Evolutionary conservation across 805 yeast species (phyloP), one percentile per base, ranked within the genome.

Genomic region (Kodamaea laetipori): DNA sequence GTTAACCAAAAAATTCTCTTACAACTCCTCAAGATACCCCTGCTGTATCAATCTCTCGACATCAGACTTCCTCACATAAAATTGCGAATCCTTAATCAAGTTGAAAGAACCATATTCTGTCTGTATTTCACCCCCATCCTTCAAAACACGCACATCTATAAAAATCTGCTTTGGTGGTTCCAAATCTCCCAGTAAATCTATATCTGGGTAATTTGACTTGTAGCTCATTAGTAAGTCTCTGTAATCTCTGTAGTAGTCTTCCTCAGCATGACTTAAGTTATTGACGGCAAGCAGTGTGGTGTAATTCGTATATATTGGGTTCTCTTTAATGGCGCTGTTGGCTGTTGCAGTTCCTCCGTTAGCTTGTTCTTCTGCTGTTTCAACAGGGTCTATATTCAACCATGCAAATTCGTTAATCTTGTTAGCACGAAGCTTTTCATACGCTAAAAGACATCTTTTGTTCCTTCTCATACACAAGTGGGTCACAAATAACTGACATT

Each of bases 51-150:
- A 71, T 40, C 97, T 70, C 58, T 92, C 97, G 5, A 94, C 99
- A 57, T 94, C 99, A 0, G 94, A 84, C 53, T 88, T 92, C 46
- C 99, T 74, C 13, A 92, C 97, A 58, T 86, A 92, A 58, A 92
- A 90, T 58, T 94, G 98, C 2, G 96, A 86, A 61, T 92, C 92
- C 57, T 90, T 92, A 2, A 95, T 87, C 51, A 94, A 68, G 55
- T 90, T 90, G 67, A 94, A 90, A 3, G 89, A 96, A 16, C 97
- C 99, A 55, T 92, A 92, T 61, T 92, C 99, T 0, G 99, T 94
- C 58, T 90, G 97, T 26, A 92, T 89, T 59, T 94, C 98, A 1
- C 99, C 99, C 0, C 96, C 97, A 56, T 92, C 95, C 60, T 86
- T 86, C 40, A 92, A 65, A 6, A 92, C 98, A 45, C 99, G 71